These are phyloP conservation scores for Pythium aquatile DNA, from an alignment of 352 stramenopile species.

Conservation along the genomic window DNA sequence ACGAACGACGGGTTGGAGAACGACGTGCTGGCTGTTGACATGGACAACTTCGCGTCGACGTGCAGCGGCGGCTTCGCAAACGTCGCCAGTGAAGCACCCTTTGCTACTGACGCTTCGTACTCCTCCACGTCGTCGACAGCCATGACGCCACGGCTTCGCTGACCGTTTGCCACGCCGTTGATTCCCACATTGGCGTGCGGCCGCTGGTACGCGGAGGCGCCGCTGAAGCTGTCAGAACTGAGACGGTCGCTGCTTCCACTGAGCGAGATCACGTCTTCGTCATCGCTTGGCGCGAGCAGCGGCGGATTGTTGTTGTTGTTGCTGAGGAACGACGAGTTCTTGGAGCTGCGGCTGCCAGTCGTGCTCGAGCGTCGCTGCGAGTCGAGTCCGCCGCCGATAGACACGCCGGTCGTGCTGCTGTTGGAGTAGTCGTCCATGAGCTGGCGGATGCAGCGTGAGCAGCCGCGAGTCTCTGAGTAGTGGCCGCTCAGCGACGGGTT, in stretches of 20 bases:
- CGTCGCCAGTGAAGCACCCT: background rate
- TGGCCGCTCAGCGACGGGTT: background rate
- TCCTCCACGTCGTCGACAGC: conserved; percentile 3
- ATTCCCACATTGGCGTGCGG: background rate
- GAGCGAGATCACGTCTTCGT: conserved; percentile 24
- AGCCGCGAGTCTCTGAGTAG: conserved; percentile 20
- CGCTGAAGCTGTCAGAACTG: conserved; percentile 24
- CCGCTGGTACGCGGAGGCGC: conserved; percentile 23
- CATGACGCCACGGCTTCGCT: background rate
- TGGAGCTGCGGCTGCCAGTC: conserved; percentile 4
- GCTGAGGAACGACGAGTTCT: conserved; percentile 6
- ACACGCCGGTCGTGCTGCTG: conserved; percentile 8
- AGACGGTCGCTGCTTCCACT: conserved; percentile 17
- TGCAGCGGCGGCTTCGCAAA: conserved; percentile 7
- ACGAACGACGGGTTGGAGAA: conserved; percentile 44
- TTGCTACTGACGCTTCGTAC: background rate
- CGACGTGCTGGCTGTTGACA: conserved; percentile 61
- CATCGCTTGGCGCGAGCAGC: conserved; percentile 3
- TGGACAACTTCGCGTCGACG: conserved; percentile 33
- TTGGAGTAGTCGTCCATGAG: conserved; percentile 15
- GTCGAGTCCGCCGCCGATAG: background rate
- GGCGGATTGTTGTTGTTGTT: background rate
- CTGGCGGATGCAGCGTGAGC: conserved; percentile 20
- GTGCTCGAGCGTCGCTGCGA: background rate
- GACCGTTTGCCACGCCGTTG: too few relatives aligned